A percentile compares a stretch with the other conserved stretches of the same genome.
Evolutionary conservation across 2,329 filamentous ascomycete species (phyloP).

Genomic region (Neopestalotiopsis clavispora): DNA sequence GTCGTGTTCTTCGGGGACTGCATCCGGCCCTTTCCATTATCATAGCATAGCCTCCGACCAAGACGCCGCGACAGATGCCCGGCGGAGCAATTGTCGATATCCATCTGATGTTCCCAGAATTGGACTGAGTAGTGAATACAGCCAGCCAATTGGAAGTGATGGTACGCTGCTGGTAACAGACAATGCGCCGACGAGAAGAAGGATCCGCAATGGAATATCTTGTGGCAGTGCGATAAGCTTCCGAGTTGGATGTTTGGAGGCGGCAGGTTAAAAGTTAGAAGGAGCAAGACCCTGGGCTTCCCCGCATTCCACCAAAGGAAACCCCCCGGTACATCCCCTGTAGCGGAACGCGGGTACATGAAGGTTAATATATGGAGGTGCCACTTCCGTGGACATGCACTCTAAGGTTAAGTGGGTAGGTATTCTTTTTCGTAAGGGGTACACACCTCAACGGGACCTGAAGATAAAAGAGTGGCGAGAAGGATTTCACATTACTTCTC

Average conservation of each 20-base stretch:
- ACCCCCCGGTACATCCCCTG: neutral
- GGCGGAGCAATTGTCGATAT: neutral
- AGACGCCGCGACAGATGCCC: neutral
- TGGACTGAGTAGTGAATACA: neutral
- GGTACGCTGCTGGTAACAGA: neutral
- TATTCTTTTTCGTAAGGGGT: too few relatives aligned
- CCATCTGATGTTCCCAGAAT: neutral
- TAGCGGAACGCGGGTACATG: neutral
- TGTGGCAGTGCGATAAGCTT: too few relatives aligned
- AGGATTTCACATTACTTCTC: too few relatives aligned
- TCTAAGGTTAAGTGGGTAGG: too few relatives aligned
- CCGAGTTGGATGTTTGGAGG: too few relatives aligned
- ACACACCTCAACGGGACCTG: too few relatives aligned
- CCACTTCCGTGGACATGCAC: too few relatives aligned
- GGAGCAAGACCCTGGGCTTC: neutral
- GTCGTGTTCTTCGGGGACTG: neutral
- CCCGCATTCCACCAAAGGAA: neutral
- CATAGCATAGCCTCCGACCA: neutral
- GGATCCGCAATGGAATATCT: neutral
- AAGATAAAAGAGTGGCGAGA: too few relatives aligned
- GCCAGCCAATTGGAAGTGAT: neutral
- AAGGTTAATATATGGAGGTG: too few relatives aligned
- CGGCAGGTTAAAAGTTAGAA: too few relatives aligned
- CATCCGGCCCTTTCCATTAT: neutral
- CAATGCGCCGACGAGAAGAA: neutral